These are phyloP conservation scores for Aspergillus conjunctus DNA, from an alignment of 495 filamentous ascomycete species.

Conservation along the genomic window DNA sequence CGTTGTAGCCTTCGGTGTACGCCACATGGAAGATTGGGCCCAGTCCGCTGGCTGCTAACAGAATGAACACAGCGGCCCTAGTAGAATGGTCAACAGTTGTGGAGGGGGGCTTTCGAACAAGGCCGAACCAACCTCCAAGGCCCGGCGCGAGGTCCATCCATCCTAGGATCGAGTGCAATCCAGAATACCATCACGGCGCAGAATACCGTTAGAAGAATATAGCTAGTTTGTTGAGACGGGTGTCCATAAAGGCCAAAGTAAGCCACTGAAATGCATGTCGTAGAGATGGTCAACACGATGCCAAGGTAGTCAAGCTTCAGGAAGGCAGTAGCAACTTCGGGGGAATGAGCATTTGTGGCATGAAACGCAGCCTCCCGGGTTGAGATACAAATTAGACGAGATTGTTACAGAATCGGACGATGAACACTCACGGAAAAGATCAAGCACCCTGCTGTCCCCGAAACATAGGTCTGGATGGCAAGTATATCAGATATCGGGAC, in stretches of 20 bases:
- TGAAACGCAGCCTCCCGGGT: background rate
- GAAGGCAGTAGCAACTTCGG: conserved; percentile 2
- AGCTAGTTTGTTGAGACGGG: background rate
- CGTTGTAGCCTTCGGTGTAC: background rate
- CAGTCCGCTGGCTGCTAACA: background rate
- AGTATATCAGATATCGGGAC: conserved; percentile 1
- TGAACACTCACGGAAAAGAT: conserved; percentile 2
- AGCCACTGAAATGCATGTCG: background rate
- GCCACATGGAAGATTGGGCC: background rate
- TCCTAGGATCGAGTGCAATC: background rate
- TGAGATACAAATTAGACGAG: background rate
- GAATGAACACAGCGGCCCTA: background rate
- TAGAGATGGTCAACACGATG: conserved; percentile 10
- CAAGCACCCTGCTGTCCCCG: conserved; percentile 11
- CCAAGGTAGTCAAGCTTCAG: conserved; percentile 12
- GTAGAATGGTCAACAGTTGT: background rate
- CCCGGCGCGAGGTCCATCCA: background rate
- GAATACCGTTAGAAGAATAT: background rate
- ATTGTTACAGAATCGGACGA: background rate
- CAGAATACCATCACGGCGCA: background rate
- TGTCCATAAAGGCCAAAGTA: background rate
- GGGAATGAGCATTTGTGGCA: conserved; percentile 6
- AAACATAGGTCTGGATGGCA: conserved; percentile 4
- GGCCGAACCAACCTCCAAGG: background rate
- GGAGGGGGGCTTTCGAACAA: too few species aligned